Evolutionary conservation across 495 filamentous ascomycete species (phyloP), one percentile per base, ranked within the genome.

Genomic region (Aspergillus indologenus): DNA sequence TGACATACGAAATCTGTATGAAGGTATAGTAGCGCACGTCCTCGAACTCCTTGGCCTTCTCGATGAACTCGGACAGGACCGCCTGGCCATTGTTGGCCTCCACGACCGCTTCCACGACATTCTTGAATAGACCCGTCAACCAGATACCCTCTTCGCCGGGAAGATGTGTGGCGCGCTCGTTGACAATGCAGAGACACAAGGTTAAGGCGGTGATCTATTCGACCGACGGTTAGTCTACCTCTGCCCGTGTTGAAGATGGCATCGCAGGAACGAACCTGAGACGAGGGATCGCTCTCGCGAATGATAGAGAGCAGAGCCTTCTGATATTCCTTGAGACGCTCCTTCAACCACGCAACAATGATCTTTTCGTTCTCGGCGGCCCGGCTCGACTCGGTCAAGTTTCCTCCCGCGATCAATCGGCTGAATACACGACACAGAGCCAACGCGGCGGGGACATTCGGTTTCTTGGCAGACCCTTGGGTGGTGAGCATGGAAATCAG

Each of bases 351-450:
- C 63, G 80, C 74, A 5, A 86, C 76, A 50, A 97, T 82, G 17
- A 88, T 84, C 19, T 75, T 77, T 63, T 96, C 91, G 60, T 88
- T 87, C 54, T 92, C 85, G 9, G 85, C 79, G 43, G 79, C 80
- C 20, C 80, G 81, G 57, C 79, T 83, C 53, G 75, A 81, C 69
- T 84, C 86, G 12, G 79, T 78, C 62, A 98, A 65, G 60, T 77
- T 82, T 60, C 92, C 92, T n/a, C 78, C 78, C 11, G 87, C 87
- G 65, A 96, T 84, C 52, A 98, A 80, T 59, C 87, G 83, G 65
- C 87, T 85, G 67, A 98, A 96, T n/a, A 92, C 87, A 59, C 92
- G 85, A 68, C 92, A 98, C 24, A 98, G 78, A 1, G 91, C 84
- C 18, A 96, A 87, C 0, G 87, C 83, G 0, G 91, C 89, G 20